Percentiles rank a stretch among this genome's conserved stretches.
Conservation (phyloP, 208 protist species). For the Balamuthia mandrillaris region DNA sequence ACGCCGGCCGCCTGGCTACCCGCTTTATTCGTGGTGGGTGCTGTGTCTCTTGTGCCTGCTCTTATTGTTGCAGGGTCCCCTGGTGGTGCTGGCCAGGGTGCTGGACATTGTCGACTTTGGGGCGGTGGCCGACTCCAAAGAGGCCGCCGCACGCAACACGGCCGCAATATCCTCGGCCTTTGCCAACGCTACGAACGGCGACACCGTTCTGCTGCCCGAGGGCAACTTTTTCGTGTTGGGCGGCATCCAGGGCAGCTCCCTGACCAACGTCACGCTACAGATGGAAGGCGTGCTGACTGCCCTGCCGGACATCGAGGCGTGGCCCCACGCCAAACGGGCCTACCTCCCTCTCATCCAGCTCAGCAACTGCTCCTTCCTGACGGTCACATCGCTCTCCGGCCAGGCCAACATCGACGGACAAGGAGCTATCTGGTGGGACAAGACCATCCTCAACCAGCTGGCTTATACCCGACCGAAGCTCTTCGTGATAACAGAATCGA, state of each 20-base stretch:
- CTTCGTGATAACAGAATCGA: slow-evolving; percentile 37
- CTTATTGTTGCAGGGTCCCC: too few species aligned
- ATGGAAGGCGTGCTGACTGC: slow-evolving; percentile 63
- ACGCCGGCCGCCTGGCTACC: too few species aligned
- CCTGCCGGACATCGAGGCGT: slow-evolving; percentile 45
- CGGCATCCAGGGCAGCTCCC: slow-evolving; percentile 47
- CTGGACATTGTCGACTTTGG: too few species aligned
- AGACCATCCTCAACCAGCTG: slow-evolving; percentile 47
- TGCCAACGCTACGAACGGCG: too few species aligned
- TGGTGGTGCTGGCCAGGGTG: too few species aligned
- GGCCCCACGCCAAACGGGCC: slow-evolving; percentile 42
- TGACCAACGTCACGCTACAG: slow-evolving; percentile 40
- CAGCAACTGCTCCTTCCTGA: slow-evolving; percentile 54
- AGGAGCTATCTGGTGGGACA: slow-evolving; percentile 65
- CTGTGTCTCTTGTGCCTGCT: too few species aligned
- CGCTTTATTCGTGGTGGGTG: too few species aligned
- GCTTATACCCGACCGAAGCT: slow-evolving; percentile 57
- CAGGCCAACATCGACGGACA: slow-evolving; percentile 55
- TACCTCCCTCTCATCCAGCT: slow-evolving; percentile 63
- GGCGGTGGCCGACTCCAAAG: too few species aligned
- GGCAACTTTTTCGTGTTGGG: too few species aligned
- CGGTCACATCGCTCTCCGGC: slow-evolving; percentile 47
- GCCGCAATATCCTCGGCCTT: too few species aligned
- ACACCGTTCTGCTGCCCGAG: too few species aligned
- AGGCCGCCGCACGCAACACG: too few species aligned